Evolutionary conservation across 148 eudicot species (phyloP).

Genomic region (Rhododendron vialii): DNA sequence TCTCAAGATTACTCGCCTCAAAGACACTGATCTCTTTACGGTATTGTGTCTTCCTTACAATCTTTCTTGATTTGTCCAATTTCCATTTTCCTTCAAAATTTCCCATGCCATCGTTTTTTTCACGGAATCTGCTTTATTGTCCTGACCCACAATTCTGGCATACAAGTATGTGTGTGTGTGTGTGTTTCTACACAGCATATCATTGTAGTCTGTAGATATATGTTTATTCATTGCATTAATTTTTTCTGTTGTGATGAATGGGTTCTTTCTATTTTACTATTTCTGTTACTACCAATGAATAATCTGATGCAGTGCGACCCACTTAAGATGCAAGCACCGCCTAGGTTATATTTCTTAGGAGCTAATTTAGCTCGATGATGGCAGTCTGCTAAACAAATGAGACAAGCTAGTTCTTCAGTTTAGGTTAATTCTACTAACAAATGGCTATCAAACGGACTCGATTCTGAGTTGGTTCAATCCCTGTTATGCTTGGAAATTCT

Average conservation of each 20-base stretch:
- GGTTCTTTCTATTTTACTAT: neutral
- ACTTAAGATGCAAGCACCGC: neutral
- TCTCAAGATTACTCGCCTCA: slow-evolving; percentile 55
- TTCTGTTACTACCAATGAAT: neutral
- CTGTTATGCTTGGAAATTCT: neutral
- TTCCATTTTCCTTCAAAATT: neutral
- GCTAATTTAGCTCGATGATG: neutral
- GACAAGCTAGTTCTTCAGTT: neutral
- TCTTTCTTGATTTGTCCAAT: neutral
- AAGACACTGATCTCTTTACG: slow-evolving; percentile 64
- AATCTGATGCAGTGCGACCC: neutral
- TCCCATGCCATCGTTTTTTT: neutral
- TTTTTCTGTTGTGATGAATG: neutral
- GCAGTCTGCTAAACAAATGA: neutral
- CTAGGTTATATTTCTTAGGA: neutral
- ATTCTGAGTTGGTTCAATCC: neutral
- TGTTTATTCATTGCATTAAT: neutral
- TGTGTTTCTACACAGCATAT: neutral
- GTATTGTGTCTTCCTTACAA: slow-evolving; percentile 24
- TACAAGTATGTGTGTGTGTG: neutral
- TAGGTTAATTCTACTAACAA: neutral
- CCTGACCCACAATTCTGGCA: neutral
- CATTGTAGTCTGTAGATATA: neutral
- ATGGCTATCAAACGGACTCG: neutral
- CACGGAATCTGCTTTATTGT: neutral